Evolutionary conservation across 2,329 filamentous ascomycete species (phyloP).

Genomic region (Zalaria sp.): DNA sequence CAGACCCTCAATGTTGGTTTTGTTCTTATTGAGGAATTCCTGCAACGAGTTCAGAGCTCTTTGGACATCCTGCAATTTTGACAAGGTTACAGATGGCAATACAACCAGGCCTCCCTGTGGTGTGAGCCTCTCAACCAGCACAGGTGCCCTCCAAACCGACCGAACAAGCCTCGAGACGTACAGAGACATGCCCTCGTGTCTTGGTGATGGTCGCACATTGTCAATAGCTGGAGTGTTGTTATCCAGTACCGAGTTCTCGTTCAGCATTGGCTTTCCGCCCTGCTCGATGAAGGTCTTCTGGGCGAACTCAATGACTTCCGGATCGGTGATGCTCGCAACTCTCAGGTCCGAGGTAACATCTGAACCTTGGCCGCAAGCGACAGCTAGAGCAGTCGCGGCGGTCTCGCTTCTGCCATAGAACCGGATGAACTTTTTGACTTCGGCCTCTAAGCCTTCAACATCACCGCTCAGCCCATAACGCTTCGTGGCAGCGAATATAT

Average conservation of each 20-base stretch:
- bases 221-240: slow-evolving; percentile 55
- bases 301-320: slow-evolving; percentile 72
- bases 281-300: slow-evolving; percentile 82
- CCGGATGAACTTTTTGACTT: slow-evolving; percentile 71
- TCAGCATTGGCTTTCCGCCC: slow-evolving; percentile 73
- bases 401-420: slow-evolving; percentile 82
- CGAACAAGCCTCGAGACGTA: slow-evolving; percentile 83
- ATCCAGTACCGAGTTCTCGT: slow-evolving; percentile 57
- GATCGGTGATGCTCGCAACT: slow-evolving; percentile 59
- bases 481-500: slow-evolving; percentile 77
- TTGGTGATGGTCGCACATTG: slow-evolving; percentile 71
- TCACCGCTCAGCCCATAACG: slow-evolving; percentile 47
- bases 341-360: slow-evolving; percentile 62
- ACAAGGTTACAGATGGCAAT: slow-evolving; percentile 48
- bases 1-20: slow-evolving; percentile 80
- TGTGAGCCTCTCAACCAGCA: slow-evolving; percentile 44
- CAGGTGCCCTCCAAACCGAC: slow-evolving; percentile 70
- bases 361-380: slow-evolving; percentile 85
- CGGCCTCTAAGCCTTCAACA: slow-evolving; percentile 66
- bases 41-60: slow-evolving; percentile 65
- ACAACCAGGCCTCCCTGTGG: slow-evolving; percentile 50
- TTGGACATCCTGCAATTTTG: slow-evolving; percentile 65
- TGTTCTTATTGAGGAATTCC: slow-evolving; percentile 76
- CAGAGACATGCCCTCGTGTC: slow-evolving; percentile 75
- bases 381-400: slow-evolving; percentile 78